Evolutionary conservation across 2,329 filamentous ascomycete genomes (phyloP).

Genomic region (Sclerotinia trifoliorum): DNA sequence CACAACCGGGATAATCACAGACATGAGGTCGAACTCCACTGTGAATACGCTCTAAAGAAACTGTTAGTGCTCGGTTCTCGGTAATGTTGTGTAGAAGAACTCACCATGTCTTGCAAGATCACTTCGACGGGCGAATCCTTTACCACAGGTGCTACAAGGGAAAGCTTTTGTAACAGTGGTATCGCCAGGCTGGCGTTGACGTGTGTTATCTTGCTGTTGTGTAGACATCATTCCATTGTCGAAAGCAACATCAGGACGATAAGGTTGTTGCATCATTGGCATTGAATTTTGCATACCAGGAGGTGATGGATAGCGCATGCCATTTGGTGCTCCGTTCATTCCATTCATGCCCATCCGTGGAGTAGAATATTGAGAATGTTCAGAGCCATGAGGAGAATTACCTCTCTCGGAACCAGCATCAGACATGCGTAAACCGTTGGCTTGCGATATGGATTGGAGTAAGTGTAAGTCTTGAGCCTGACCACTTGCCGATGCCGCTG

Average conservation of each 20-base stretch:
- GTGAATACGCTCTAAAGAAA: slow-evolving; percentile 80
- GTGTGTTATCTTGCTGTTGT: slow-evolving; percentile 33
- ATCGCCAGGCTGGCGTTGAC: slow-evolving; percentile 28
- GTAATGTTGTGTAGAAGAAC: slow-evolving; percentile 39
- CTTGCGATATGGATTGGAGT: slow-evolving; percentile 40
- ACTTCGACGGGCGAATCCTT: slow-evolving; percentile 89
- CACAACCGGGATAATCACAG: slow-evolving; percentile 84
- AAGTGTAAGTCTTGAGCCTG: slow-evolving; percentile 39
- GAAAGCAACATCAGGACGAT: slow-evolving; percentile 35
- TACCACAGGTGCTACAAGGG: slow-evolving; percentile 83
- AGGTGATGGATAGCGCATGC: slow-evolving; percentile 41
- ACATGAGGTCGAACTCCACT: slow-evolving; percentile 87
- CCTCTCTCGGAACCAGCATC: slow-evolving; percentile 40
- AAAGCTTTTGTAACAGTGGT: slow-evolving; percentile 62
- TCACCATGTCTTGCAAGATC: slow-evolving; percentile 93
- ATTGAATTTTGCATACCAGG: slow-evolving; percentile 39
- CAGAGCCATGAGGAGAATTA: slow-evolving; percentile 41
- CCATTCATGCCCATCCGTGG: slow-evolving; percentile 36
- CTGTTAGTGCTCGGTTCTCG: slow-evolving; percentile 19
- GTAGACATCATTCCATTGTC: slow-evolving; percentile 35
- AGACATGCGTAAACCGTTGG: slow-evolving; percentile 37
- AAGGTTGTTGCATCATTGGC: slow-evolving; percentile 40
- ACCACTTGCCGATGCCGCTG: slow-evolving; percentile 35
- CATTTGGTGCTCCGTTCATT: slow-evolving; percentile 36
- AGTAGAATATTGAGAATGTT: slow-evolving; percentile 40